Evolutionary conservation across 2,329 filamentous ascomycete species (phyloP).

Genomic region (Teratosphaeriaceae sp.): DNA sequence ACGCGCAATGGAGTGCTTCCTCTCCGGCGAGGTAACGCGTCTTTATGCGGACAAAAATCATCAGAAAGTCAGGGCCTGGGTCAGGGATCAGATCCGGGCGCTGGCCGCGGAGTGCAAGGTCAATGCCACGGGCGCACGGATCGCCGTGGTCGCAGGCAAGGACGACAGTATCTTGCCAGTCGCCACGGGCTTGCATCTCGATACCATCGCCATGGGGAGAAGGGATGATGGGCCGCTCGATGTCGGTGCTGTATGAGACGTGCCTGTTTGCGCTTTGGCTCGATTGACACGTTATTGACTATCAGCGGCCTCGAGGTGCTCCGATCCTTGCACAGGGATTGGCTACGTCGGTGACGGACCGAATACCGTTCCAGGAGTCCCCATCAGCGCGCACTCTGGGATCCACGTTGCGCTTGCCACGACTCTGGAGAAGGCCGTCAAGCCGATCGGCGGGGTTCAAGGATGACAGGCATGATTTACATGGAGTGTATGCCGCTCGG

Average conservation of each 20-base stretch:
- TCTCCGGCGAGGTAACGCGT: conserved; percentile 10
- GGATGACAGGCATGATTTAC: conserved; percentile 22
- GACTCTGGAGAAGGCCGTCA: conserved; percentile 11
- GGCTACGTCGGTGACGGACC: conserved; percentile 25
- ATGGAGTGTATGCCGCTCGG: no score
- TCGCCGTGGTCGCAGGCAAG: conserved; percentile 14
- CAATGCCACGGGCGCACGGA: conserved; percentile 18
- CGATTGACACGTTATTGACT: neutral
- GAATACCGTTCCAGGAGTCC: conserved; percentile 10
- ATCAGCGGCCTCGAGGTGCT: conserved; percentile 30
- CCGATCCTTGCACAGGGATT: conserved; percentile 28
- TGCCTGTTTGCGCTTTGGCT: neutral
- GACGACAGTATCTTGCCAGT: conserved; percentile 22
- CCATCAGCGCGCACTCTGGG: conserved; percentile 20
- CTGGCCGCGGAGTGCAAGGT: conserved; percentile 14
- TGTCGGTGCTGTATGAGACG: conserved; percentile 11
- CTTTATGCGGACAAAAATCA: conserved; percentile 17
- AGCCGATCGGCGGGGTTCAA: conserved; percentile 15
- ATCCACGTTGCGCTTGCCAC: conserved; percentile 19
- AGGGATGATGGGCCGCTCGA: conserved; percentile 22
- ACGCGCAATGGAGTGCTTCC: conserved; percentile 15
- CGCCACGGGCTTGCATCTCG: conserved; percentile 17
- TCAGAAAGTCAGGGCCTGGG: conserved; percentile 21
- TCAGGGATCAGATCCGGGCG: conserved; percentile 14
- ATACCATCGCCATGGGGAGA: conserved; percentile 23